A percentile compares a stretch with the other conserved stretches of the same genome.
Evolutionary conservation across 768 basidiomycete genomes (phyloP).

Genomic region (Calocybe gangraenosa): DNA sequence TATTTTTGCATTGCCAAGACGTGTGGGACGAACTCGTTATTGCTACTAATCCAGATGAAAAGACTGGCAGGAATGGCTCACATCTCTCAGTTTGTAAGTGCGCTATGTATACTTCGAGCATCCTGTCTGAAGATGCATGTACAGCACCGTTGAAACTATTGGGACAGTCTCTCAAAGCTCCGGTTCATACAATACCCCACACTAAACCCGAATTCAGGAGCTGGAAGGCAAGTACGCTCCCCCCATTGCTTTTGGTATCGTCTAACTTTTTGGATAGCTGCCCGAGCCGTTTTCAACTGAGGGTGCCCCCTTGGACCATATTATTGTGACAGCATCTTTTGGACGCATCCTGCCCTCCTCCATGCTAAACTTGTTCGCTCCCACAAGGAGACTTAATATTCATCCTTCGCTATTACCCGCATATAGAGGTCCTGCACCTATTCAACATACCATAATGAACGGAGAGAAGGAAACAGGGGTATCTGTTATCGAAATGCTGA

Average conservation of each 20-base stretch:
- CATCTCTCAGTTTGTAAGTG: conserved; percentile 52
- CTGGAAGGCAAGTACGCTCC: conserved; percentile 52
- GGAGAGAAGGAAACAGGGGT: conserved; percentile 72
- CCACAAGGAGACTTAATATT: conserved; percentile 67
- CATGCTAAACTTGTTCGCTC: conserved; percentile 59
- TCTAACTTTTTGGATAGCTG: conserved; percentile 17
- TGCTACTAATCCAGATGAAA: conserved; percentile 68
- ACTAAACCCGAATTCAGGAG: conserved; percentile 53
- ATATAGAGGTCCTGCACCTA: conserved; percentile 89
- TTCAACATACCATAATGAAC: conserved; percentile 76
- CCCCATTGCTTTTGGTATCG: neutral
- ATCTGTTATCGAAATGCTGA: conserved; percentile 74
- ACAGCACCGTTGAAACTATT: conserved; percentile 72
- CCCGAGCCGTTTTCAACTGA: conserved; percentile 32
- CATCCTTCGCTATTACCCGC: conserved; percentile 86
- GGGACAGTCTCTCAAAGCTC: conserved; percentile 48
- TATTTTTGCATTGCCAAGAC: conserved; percentile 42
- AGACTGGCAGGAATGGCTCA: conserved; percentile 58
- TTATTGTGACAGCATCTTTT: conserved; percentile 87
- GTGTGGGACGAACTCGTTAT: conserved; percentile 69
- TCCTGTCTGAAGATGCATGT: neutral
- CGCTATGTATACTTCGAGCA: neutral
- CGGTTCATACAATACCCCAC: conserved; percentile 58
- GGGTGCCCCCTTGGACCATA: conserved; percentile 32
- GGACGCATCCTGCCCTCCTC: conserved; percentile 74